Percentiles rank a stretch among this genome's conserved stretches.
These are phyloP conservation scores for Secale cereale DNA, from an alignment of 176 grass and related monocot genomes.

Conservation along the genomic window DNA sequence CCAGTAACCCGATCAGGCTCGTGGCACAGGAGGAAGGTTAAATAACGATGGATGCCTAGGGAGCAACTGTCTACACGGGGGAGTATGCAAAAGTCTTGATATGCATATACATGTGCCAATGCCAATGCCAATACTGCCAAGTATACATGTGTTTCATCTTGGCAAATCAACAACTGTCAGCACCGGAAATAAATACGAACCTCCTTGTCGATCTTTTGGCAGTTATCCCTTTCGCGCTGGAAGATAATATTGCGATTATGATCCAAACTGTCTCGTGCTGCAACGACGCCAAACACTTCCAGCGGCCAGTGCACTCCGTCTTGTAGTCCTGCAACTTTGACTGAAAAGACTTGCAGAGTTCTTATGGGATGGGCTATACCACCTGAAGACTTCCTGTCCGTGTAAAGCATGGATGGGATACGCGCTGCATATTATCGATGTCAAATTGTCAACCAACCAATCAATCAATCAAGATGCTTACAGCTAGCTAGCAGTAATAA, in stretches of 20 bases:
- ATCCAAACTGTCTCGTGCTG: neutral
- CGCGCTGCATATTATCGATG: neutral
- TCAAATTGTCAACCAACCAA: neutral
- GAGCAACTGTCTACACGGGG: no score
- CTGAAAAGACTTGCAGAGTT: neutral
- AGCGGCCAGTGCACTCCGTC: neutral
- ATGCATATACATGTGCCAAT: no score
- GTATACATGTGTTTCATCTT: no score
- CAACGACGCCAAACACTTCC: neutral
- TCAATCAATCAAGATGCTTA: neutral
- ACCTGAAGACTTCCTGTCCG: neutral
- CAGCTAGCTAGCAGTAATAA: no score
- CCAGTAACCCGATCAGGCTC: no score
- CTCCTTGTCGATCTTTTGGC: neutral
- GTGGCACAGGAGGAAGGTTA: no score
- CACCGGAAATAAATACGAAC: neutral
- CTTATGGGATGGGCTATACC: neutral
- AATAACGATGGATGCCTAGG: no score
- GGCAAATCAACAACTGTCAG: neutral
- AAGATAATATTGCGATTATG: neutral
- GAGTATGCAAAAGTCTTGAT: no score
- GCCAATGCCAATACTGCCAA: no score
- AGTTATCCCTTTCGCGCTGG: neutral
- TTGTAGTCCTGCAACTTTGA: neutral
- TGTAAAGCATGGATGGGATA: neutral